These are phyloP conservation scores for Suaeda aralocaspica DNA, from an alignment of 148 eudicot species.

Conservation along the genomic window DNA sequence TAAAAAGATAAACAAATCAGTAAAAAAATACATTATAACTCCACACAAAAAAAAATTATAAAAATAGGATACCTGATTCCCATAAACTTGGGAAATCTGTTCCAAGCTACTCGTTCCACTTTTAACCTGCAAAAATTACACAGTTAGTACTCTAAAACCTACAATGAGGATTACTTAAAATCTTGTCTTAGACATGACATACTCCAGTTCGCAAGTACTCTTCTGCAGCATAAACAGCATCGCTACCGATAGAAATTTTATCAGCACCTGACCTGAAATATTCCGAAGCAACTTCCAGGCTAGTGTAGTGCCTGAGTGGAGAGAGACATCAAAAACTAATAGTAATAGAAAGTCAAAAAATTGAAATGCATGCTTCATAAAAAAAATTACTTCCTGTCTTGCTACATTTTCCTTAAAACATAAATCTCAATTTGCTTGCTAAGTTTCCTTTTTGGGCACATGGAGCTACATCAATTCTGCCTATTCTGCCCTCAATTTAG, in stretches of 20 bases:
- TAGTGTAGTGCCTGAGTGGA: conserved; percentile 68
- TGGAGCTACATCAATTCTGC: too few species aligned
- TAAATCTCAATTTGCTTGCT: too few species aligned
- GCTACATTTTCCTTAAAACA: too few species aligned
- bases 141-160: not conserved
- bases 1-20: not conserved
- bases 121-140: conserved; percentile 52
- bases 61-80: conserved; percentile 76
- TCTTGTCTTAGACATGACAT: conserved; percentile 18
- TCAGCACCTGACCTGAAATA: conserved; percentile 98
- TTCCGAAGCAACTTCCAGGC: conserved; percentile 99
- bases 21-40: too few species aligned
- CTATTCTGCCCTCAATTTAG: too few species aligned
- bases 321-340: not conserved
- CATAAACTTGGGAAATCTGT: conserved; percentile 85
- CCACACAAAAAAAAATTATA: too few species aligned
- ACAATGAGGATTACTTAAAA: conserved; percentile 5
- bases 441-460: too few species aligned
- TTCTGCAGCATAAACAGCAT: conserved; percentile 98
- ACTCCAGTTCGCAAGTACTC: conserved; percentile 80
- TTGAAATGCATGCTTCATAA: too few species aligned
- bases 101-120: conserved; percentile 86
- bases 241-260: conserved; percentile 94
- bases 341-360: too few species aligned
- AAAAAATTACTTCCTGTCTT: too few species aligned